phyloP scores from a whole-genome alignment of 768 basidiomycete genomes.

The Xerocomellus amylosporus region DNA sequence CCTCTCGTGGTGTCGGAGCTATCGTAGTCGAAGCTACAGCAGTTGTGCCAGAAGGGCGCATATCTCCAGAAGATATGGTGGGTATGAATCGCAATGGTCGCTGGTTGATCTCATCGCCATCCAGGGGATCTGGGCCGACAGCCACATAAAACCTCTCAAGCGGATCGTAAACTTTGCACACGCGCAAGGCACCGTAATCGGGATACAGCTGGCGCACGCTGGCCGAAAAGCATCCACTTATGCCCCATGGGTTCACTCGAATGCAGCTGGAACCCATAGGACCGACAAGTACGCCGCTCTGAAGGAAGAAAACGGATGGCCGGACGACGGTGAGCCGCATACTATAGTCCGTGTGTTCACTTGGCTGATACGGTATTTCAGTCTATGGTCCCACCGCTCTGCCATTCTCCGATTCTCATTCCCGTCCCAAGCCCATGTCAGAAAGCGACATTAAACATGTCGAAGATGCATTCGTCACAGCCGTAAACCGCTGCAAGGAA shows the following conservation, averaged over 20 bases:
- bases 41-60: constrained; percentile 71
- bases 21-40: constrained; percentile 75
- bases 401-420: constrained; percentile 50
- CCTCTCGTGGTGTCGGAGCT: constrained; percentile 66
- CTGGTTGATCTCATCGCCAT: background rate
- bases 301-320: constrained; percentile 67
- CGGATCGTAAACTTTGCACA: constrained; percentile 75
- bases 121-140: constrained; percentile 72
- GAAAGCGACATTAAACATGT: constrained; percentile 52
- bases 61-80: constrained; percentile 75
- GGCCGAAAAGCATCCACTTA: constrained; percentile 67
- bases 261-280: constrained; percentile 33
- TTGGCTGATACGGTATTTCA: constrained; percentile 22
- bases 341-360: background rate
- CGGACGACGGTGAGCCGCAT: constrained; percentile 47
- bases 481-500: constrained; percentile 52
- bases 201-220: constrained; percentile 78
- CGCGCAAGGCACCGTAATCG: constrained; percentile 65
- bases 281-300: constrained; percentile 36
- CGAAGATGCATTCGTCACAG: constrained; percentile 57
- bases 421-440: constrained; percentile 58
- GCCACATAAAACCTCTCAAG: constrained; percentile 66
- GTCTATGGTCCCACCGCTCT: constrained; percentile 63
- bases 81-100: constrained; percentile 6
- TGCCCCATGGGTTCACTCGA: constrained; percentile 61